Evolutionary conservation across 1,284 basidiomycete genomes (phyloP).

Genomic region (Coniophora puteana): DNA sequence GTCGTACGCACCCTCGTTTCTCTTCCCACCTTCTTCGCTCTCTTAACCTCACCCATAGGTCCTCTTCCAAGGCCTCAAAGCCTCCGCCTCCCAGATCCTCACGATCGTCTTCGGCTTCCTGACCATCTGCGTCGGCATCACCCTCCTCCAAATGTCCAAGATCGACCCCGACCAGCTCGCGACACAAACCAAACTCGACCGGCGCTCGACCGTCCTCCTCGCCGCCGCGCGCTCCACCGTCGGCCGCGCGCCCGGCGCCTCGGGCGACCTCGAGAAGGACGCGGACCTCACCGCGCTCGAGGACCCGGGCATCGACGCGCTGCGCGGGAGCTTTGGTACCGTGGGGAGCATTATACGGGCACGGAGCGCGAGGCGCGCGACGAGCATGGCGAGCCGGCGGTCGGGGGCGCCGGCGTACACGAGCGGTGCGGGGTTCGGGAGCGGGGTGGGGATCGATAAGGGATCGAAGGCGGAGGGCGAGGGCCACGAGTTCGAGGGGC

Average conservation of each 20-base stretch:
- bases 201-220: constrained; percentile 82
- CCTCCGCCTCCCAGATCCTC: constrained; percentile 73
- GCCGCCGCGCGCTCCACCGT: constrained; percentile 69
- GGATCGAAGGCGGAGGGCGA: constrained; percentile 21
- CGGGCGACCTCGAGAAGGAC: constrained; percentile 12
- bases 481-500: constrained; percentile 32
- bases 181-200: constrained; percentile 76
- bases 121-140: constrained; percentile 87
- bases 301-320: constrained; percentile 84
- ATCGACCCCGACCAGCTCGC: constrained; percentile 73
- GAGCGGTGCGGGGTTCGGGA: constrained; percentile 23
- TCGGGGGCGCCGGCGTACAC: constrained; percentile 26
- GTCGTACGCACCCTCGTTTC: constrained; percentile 44
- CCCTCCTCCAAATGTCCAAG: constrained; percentile 95
- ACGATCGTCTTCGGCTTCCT: constrained; percentile 92
- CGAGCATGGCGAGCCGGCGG: constrained; percentile 54
- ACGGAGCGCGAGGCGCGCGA: constrained; percentile 53
- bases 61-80: constrained; percentile 88
- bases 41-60: constrained; percentile 41
- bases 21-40: not conserved
- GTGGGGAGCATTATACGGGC: constrained; percentile 90
- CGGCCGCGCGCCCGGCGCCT: constrained; percentile 34
- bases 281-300: constrained; percentile 45
- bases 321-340: constrained; percentile 87
- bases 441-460: constrained; percentile 29